Base-by-base conservation (phyloP, 768 basidiomycete genomes). In the Mycena indigotica region DNA sequence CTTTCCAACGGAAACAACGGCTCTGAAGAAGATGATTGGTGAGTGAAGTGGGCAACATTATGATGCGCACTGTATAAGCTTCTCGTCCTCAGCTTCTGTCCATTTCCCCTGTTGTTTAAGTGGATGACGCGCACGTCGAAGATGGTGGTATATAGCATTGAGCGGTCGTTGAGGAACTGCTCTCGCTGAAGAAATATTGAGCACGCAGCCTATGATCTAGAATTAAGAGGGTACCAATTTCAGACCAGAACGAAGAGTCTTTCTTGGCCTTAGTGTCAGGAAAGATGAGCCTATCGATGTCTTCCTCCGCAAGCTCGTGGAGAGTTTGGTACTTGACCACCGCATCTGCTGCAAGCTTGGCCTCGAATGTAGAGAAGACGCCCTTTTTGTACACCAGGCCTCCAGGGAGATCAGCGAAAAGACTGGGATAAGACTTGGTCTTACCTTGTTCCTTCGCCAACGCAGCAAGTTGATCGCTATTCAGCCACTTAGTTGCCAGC, bases 301-400 rank as follows among this genome's bases (percentile, higher is more conserved):
- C 80, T 5, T 84, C 81, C 23, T 82, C 73, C 3, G 58, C 50
- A 10, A 3, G 73, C 68, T 30, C 91, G 67, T n/a, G 76, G 73
- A 17, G 19, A 75, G 85, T 48, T 64, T 81, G 80, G 67, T 86
- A 91, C 8, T 73, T 70, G 55, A 87, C 84, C 30, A 93, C 84
- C 5, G 90, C 91, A 15, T 71, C 69, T 60, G 73, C 79, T 1
- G 93, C 70, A 60, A 86, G 86, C 24, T 84, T 79, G 56, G 86
- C 88, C 66, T 94, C 91, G 39, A 85, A 84, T 0, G 86, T 83
- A 24, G 90, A 91, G 65, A 94, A 94, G 67, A 91, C 93, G 15
- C 91, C 91, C 71, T 92, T 92, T 73, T 88, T 92, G 70, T 91
- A 93, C 2, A 89, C 81, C n/a, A 93, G 81, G 28, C 90, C 91